A percentile compares a stretch with the other conserved stretches of the same genome.
phyloP scores from a whole-genome alignment of 257 asterid genomes.

The Haberlea rhodopensis region DNA sequence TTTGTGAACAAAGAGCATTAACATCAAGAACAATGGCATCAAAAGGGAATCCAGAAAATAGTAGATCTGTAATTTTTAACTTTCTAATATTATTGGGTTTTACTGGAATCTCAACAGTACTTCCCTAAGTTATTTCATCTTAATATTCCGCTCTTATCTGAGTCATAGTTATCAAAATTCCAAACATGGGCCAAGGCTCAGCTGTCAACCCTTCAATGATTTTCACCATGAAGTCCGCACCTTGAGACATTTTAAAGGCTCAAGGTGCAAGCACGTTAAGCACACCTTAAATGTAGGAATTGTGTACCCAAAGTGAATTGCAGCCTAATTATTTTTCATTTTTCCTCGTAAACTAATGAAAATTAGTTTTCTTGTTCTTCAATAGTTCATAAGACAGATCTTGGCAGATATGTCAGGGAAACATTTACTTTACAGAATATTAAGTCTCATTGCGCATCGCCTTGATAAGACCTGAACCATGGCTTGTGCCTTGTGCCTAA shows the following conservation, averaged over 20 bases:
- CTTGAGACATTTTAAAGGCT: too few species aligned
- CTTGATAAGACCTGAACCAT: not conserved
- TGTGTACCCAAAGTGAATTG: too few species aligned
- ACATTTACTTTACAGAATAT: too few species aligned
- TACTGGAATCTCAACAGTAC: not conserved
- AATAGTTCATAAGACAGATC: too few species aligned
- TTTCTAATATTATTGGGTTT: not conserved
- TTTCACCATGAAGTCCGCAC: too few species aligned
- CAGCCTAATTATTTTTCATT: too few species aligned
- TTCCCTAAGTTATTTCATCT: not conserved
- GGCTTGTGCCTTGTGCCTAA: not conserved
- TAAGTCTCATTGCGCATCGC: not conserved
- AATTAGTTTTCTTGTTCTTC: too few species aligned
- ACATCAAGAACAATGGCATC: constrained; percentile 15
- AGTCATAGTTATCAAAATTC: not conserved
- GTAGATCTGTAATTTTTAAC: not conserved
- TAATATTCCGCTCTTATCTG: not conserved
- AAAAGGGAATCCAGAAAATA: not conserved
- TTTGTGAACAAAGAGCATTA: constrained; percentile 19
- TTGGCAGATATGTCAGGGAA: too few species aligned
- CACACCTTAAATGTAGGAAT: too few species aligned
- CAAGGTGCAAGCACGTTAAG: too few species aligned
- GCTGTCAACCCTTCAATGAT: too few species aligned
- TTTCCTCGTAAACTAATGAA: too few species aligned
- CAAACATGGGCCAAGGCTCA: not conserved